Percentiles rank a stretch among this genome's conserved stretches.
These are phyloP conservation scores for Papilionanthe hybrid DNA, from an alignment of 116 monocot genomes.

Conservation along the genomic window DNA sequence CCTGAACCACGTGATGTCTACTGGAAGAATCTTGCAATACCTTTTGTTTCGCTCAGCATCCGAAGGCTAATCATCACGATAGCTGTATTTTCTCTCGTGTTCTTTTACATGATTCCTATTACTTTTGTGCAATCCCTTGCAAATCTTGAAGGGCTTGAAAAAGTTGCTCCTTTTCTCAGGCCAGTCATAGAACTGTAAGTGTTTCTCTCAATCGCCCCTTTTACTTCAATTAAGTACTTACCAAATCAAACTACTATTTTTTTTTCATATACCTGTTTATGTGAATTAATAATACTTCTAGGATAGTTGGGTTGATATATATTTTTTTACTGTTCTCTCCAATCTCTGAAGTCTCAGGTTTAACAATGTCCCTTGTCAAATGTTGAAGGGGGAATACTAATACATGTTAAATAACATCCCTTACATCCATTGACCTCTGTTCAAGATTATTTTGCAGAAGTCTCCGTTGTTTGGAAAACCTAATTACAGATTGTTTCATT, in stretches of 20 bases:
- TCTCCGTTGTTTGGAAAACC: neutral
- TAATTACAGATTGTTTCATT: neutral
- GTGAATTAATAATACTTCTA: neutral
- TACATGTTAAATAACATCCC: neutral
- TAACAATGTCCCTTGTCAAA: neutral
- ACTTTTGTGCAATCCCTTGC: constrained; percentile 90
- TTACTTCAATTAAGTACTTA: neutral
- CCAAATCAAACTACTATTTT: neutral
- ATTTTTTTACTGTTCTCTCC: neutral
- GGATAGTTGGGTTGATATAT: neutral
- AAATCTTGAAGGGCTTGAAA: constrained; percentile 89
- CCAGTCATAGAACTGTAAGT: constrained; percentile 83
- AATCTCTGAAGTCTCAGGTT: neutral
- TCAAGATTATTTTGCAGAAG: neutral
- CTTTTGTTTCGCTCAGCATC: constrained; percentile 78
- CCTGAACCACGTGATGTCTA: constrained; percentile 91
- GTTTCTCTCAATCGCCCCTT: constrained; percentile 5
- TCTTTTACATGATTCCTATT: constrained; percentile 96
- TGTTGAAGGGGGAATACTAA: neutral
- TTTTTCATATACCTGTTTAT: neutral
- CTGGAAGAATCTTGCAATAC: constrained; percentile 88
- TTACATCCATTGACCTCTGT: neutral
- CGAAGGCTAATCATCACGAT: constrained; percentile 61
- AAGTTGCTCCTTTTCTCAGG: constrained; percentile 73
- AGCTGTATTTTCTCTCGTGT: constrained; percentile 64